These are phyloP conservation scores for Geranomyces variabilis DNA, from an alignment of 192 early-diverging fungal genomes.

Conservation along the genomic window DNA sequence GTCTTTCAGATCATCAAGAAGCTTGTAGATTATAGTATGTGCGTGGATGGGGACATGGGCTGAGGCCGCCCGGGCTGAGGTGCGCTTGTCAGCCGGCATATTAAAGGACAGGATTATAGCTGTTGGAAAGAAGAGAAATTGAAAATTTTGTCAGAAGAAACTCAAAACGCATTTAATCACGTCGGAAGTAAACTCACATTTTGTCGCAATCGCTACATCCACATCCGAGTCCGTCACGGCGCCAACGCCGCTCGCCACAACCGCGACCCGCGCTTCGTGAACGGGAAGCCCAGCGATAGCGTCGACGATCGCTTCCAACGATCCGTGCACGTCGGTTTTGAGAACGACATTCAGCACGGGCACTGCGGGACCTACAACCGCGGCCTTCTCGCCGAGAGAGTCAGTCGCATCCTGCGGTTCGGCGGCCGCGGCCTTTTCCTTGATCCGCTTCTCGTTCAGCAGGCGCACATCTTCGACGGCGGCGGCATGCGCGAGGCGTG, in stretches of 20 bases:
- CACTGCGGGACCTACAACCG: constrained; percentile 54
- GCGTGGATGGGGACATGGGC: constrained; percentile 67
- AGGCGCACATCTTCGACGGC: constrained; percentile 68
- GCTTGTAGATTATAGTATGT: constrained; percentile 87
- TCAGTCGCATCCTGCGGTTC: not conserved
- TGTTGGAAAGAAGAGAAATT: constrained; percentile 13
- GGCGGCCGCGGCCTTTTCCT: constrained; percentile 14
- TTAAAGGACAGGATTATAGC: constrained; percentile 86
- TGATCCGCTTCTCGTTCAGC: constrained; percentile 74
- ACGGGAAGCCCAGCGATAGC: constrained; percentile 75
- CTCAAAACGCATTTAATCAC: not conserved
- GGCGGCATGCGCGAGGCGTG: constrained; percentile 63
- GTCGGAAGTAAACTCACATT: constrained; percentile 14
- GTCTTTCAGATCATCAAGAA: constrained; percentile 89
- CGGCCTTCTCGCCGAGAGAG: constrained; percentile 47
- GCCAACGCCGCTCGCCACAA: constrained; percentile 83
- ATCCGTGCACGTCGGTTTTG: constrained; percentile 92
- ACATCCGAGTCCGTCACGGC: constrained; percentile 87
- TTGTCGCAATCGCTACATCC: constrained; percentile 48
- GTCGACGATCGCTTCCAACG: constrained; percentile 83
- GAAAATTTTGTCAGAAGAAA: not conserved
- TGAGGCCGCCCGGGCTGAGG: constrained; percentile 60
- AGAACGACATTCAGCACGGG: constrained; percentile 63
- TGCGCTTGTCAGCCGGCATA: constrained; percentile 79
- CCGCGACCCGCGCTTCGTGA: constrained; percentile 72